Evolutionary conservation across 352 stramenopile species (phyloP).

Genomic region (Phytophthora constricta): DNA sequence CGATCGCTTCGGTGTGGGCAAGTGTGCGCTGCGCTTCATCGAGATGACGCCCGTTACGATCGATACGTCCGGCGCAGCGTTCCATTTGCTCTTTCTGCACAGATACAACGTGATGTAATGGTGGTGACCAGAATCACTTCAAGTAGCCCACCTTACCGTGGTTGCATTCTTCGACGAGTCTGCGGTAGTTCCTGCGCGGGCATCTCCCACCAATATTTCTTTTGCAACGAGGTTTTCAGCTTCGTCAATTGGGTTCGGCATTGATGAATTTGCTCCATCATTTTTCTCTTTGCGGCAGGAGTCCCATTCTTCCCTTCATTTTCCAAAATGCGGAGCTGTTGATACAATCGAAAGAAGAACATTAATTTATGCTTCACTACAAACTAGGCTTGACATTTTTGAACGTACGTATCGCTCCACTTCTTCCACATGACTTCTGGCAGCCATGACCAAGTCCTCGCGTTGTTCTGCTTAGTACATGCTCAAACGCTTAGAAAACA

Average conservation of each 20-base stretch:
- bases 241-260: constrained; percentile 56
- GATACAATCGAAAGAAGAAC: constrained; percentile 5
- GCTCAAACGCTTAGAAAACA: not conserved
- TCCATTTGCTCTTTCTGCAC: constrained; percentile 54
- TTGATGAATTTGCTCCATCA: constrained; percentile 49
- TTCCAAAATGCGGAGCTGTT: constrained; percentile 68
- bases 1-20: constrained; percentile 73
- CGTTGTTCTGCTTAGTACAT: constrained; percentile 23
- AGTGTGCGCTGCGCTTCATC: constrained; percentile 77
- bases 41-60: constrained; percentile 70
- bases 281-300: constrained; percentile 48
- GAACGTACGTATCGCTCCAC: constrained; percentile 72
- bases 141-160: constrained; percentile 26
- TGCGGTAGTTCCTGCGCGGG: constrained; percentile 31
- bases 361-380: too few species aligned
- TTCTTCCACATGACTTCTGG: constrained; percentile 62
- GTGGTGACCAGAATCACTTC: too few species aligned
- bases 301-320: constrained; percentile 55
- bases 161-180: constrained; percentile 32
- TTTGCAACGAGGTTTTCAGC: constrained; percentile 64
- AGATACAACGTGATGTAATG: too few species aligned
- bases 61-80: constrained; percentile 47
- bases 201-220: constrained; percentile 61
- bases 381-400: not conserved
- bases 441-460: constrained; percentile 57